phyloP scores from a whole-genome alignment of 306 rosid genomes.

The Ochetophila trinervis region DNA sequence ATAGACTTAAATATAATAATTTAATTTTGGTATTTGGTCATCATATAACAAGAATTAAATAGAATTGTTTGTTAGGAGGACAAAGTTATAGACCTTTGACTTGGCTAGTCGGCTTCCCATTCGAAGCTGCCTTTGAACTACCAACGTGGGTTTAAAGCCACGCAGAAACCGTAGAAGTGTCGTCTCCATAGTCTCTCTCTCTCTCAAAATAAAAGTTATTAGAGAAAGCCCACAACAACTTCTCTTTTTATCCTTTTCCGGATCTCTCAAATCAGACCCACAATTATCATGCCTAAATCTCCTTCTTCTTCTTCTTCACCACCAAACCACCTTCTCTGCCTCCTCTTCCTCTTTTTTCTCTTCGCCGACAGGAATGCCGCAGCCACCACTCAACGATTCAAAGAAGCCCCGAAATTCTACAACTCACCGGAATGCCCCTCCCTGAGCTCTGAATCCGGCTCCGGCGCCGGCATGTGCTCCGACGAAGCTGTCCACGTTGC shows the following conservation, averaged over 20 bases:
- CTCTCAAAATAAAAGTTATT: not conserved
- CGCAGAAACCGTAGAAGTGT: constrained; percentile 22
- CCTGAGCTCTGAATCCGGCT: not conserved
- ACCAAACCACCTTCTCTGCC: not conserved
- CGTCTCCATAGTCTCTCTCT: constrained; percentile 7
- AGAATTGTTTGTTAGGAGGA: not conserved
- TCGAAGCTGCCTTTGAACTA: constrained; percentile 23
- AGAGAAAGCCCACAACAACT: not conserved
- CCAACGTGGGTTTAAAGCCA: constrained; percentile 37
- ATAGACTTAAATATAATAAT: too few relatives aligned
- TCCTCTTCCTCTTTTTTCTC: constrained; percentile 6
- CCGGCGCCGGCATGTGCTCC: constrained; percentile 26
- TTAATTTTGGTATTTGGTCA: too few relatives aligned
- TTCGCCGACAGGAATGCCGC: constrained; percentile 14
- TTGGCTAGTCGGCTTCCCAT: not conserved
- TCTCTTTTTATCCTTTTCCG: not conserved
- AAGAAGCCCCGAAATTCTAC: constrained; percentile 89
- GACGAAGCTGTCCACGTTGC: constrained; percentile 64
- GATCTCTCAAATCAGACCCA: not conserved
- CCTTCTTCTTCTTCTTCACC: not conserved
- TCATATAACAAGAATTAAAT: not conserved
- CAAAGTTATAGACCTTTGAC: constrained; percentile 28
- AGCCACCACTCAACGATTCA: constrained; percentile 36
- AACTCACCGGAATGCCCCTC: constrained; percentile 62
- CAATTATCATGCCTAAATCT: constrained; percentile 13